Base-by-base conservation (phyloP, 257 asterid species). In the Leptodermis oblonga region DNA sequence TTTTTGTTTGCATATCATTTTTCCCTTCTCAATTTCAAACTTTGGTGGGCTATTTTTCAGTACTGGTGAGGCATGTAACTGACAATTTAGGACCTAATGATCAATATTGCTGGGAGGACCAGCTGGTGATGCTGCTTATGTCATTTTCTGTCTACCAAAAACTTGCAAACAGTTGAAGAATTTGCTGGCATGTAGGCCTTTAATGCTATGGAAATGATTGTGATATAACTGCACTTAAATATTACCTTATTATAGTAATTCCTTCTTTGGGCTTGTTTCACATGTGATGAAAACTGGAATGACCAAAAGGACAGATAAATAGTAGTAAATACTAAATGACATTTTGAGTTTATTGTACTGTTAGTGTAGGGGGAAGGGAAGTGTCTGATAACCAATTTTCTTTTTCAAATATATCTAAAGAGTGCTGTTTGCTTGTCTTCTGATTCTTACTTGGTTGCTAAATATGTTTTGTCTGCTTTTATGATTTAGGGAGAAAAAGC, bases 401-500 rank as follows among this genome's bases (percentile, higher is more conserved):
- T 41, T 41, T 41, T 41, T 41, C 12, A 41, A 10, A 41, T 63
- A 22, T 0, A 42, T 48, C 33, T 46, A 41, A 26, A 37, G 22
- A 43, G 7, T 69, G 39, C 25, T 49, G 43, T 28, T 10, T 30
- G 33, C 15, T 63, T 53, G 36, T 20, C 65, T 30, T 1, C 52
- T 37, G 33, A 73, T 68, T 26, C 41, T 37, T 41, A 39, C 41
- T 23, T 25, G 23, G n/a, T 41, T 62, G 23, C 59, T 53, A 4
- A 55, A 22, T 60, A 45, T 69, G 46, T 71, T 18, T 72, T 73
- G 62, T 66, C 41, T 23, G n/a, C 45, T 60, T 69, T 53, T 42
- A 7, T 58, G 37, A 33, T 70, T 41, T 59, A 70, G 81, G 25
- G 69, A 74, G 74, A 70, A 58, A 63, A 66, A 73, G 34, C 37